A percentile compares a stretch with the other conserved stretches of the same genome.
phyloP scores from a whole-genome alignment of 768 basidiomycete genomes.

The Mycena leptocephala region DNA sequence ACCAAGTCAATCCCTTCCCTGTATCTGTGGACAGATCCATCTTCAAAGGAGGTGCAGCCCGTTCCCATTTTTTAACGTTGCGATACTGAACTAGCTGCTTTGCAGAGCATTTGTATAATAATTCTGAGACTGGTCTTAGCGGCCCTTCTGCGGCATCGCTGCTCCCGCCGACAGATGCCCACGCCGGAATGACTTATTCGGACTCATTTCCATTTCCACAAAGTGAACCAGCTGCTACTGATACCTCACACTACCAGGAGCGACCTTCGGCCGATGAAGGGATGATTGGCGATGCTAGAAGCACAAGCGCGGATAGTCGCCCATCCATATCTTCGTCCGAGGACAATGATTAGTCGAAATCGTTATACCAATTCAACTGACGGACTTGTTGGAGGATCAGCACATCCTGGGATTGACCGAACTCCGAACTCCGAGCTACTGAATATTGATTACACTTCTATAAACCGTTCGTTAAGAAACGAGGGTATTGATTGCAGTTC shows the following conservation, averaged over 20 bases:
- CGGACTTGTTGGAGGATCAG: background rate
- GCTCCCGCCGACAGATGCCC: background rate
- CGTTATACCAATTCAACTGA: slow-evolving; percentile 3
- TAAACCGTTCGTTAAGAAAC: slow-evolving; percentile 1
- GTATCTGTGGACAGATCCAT: background rate
- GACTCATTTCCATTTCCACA: background rate
- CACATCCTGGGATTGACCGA: background rate
- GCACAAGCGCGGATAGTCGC: slow-evolving; percentile 4
- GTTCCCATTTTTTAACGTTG: background rate
- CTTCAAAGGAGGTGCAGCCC: background rate
- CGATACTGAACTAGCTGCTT: background rate
- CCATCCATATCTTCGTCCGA: background rate
- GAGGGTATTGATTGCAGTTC: slow-evolving; percentile 5
- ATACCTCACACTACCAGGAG: background rate
- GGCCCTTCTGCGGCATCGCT: background rate
- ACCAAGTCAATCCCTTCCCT: background rate
- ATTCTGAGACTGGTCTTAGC: background rate
- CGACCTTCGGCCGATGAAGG: background rate
- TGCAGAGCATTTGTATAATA: background rate
- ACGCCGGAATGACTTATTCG: background rate
- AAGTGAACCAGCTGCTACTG: background rate
- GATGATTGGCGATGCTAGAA: background rate
- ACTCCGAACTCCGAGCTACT: background rate
- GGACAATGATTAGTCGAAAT: slow-evolving; percentile 11
- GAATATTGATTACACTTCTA: slow-evolving; percentile 7